These are phyloP conservation scores for Pseudogymnoascus sp. DNA, from an alignment of 2,329 filamentous ascomycete species.

Conservation along the genomic window DNA sequence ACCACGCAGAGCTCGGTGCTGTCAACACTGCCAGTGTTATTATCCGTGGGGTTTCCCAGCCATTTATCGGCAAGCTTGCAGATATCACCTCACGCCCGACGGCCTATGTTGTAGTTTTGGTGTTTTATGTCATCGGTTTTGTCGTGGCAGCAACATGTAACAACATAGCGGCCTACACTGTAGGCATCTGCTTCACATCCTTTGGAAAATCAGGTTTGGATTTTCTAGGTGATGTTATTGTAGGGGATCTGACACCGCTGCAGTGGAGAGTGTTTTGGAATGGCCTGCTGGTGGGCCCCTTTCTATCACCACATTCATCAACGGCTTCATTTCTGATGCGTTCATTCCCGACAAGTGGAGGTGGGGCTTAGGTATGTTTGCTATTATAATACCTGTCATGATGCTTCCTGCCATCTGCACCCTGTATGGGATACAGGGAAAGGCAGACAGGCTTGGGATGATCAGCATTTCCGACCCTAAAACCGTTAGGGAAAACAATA, in stretches of 20 bases:
- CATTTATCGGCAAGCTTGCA: conserved; percentile 28
- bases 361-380: conserved; percentile 26
- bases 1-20: background rate
- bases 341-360: conserved; percentile 30
- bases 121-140: conserved; percentile 35
- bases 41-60: background rate
- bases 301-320: conserved; percentile 14
- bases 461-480: background rate
- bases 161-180: background rate
- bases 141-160: conserved; percentile 18
- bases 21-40: conserved; percentile 1
- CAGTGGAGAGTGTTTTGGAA: background rate
- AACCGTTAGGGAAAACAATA: background rate
- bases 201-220: background rate
- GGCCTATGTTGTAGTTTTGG: conserved; percentile 34
- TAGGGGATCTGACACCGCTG: background rate
- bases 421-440: conserved; percentile 20
- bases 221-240: background rate
- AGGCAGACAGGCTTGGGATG: background rate
- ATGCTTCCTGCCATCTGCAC: conserved; percentile 24
- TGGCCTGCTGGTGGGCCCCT: background rate
- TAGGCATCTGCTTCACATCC: background rate
- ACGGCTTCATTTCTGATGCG: conserved; percentile 36
- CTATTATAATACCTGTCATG: conserved; percentile 23
- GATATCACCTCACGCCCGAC: conserved; percentile 25